phyloP scores from a whole-genome alignment of 805 yeast genomes.

The Candida caryicola region DNA sequence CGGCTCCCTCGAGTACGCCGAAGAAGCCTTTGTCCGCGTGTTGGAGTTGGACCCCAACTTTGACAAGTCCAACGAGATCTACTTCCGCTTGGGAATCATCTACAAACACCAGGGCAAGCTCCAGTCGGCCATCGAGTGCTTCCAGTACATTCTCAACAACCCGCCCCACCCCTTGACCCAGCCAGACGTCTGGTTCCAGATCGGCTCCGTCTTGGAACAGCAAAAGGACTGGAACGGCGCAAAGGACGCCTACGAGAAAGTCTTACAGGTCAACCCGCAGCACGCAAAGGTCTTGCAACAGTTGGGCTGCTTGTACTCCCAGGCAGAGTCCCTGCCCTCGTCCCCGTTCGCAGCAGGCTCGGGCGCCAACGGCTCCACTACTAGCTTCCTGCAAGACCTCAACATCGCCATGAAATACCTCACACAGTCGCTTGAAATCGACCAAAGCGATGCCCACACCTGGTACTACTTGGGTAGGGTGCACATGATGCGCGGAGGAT shows the following conservation, averaged over 20 bases:
- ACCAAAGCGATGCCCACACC: slow-evolving; percentile 87
- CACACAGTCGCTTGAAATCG: slow-evolving; percentile 85
- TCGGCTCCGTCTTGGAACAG: slow-evolving; percentile 93
- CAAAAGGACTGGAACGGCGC: slow-evolving; percentile 91
- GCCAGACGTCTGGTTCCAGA: slow-evolving; percentile 98
- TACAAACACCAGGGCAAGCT: slow-evolving; percentile 92
- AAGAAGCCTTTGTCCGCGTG: slow-evolving; percentile 96
- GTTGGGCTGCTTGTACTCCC: slow-evolving; percentile 90
- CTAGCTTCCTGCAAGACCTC: slow-evolving; percentile 67
- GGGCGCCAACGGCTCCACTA: slow-evolving; percentile 4
- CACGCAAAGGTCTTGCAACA: slow-evolving; percentile 97
- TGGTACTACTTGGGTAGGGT: slow-evolving; percentile 98
- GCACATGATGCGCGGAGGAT: slow-evolving; percentile 93
- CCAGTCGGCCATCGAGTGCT: slow-evolving; percentile 87
- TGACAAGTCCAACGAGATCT: slow-evolving; percentile 94
- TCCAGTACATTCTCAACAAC: slow-evolving; percentile 81
- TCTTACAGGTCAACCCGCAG: slow-evolving; percentile 81
- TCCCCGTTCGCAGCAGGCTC: slow-evolving; percentile 4
- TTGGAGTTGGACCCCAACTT: slow-evolving; percentile 93
- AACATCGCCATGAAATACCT: slow-evolving; percentile 79
- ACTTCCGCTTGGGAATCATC: slow-evolving; percentile 92
- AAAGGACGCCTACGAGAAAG: slow-evolving; percentile 92
- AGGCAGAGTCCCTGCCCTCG: slow-evolving; percentile 23
- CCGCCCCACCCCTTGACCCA: slow-evolving; percentile 97
- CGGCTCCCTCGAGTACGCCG: slow-evolving; percentile 95